Conservation (phyloP, 306 rosid genomes). For the Rosa chinensis region DNA sequence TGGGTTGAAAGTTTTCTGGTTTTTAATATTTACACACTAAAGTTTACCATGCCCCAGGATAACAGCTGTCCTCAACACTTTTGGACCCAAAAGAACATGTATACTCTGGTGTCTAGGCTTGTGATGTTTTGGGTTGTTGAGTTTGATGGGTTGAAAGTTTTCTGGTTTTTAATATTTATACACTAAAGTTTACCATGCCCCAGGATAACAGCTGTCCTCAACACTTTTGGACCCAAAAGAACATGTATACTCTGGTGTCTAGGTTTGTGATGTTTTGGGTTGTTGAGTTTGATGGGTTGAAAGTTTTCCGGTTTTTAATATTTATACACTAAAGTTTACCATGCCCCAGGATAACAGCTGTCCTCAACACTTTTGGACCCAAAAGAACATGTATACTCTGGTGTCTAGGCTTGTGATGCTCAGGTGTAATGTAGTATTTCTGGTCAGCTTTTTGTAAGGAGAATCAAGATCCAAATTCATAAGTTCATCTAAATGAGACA, state of each 20-base stretch:
- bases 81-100: not conserved
- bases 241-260: not conserved
- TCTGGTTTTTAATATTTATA: not conserved
- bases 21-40: not conserved
- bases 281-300: not conserved
- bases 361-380: not conserved
- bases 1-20: not conserved
- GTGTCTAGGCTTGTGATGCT: not conserved
- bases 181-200: not conserved
- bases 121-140: not conserved
- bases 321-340: not conserved
- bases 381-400: not conserved
- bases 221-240: not conserved
- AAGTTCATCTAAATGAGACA: not conserved
- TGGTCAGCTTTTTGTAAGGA: not conserved
- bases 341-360: not conserved
- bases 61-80: not conserved
- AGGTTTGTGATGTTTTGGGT: not conserved
- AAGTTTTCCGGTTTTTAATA: not conserved
- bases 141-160: not conserved
- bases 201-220: not conserved
- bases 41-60: not conserved
- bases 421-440: not conserved
- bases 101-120: not conserved
- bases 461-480: not conserved